Conservation (phyloP, 2,329 filamentous ascomycete species). For the Aspergillus sojae region DNA sequence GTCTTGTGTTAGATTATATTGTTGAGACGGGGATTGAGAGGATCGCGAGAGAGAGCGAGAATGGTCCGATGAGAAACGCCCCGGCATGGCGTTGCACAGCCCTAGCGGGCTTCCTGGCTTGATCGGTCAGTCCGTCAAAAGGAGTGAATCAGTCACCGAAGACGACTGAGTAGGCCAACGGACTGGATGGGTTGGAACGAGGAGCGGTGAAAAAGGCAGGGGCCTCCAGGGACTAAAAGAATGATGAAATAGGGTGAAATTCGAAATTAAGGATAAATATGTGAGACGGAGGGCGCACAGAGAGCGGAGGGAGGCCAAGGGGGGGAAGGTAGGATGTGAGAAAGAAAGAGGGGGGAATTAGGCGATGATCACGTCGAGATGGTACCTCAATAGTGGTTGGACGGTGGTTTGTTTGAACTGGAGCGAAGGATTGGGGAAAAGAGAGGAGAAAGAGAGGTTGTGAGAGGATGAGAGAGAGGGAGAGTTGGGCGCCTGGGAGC, state of each 20-base stretch:
- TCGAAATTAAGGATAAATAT: background rate
- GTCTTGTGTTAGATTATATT: slow-evolving; percentile 25
- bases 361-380: background rate
- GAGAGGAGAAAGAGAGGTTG: slow-evolving; percentile 18
- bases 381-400: slow-evolving; percentile 5
- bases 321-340: background rate
- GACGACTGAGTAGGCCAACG: slow-evolving; percentile 17
- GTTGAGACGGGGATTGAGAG: slow-evolving; percentile 28
- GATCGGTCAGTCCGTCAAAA: slow-evolving; percentile 33
- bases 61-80: slow-evolving; percentile 40
- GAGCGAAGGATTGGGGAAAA: slow-evolving; percentile 11
- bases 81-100: slow-evolving; percentile 44
- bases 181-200: slow-evolving; percentile 10
- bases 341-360: background rate
- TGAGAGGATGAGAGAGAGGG: slow-evolving; percentile 13
- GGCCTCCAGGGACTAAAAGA: slow-evolving; percentile 10
- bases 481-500: slow-evolving; percentile 15
- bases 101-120: slow-evolving; percentile 39
- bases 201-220: slow-evolving; percentile 12
- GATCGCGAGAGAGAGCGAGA: slow-evolving; percentile 39
- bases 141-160: slow-evolving; percentile 23
- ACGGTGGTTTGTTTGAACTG: slow-evolving; percentile 5
- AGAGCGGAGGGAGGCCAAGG: background rate
- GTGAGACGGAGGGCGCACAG: background rate
- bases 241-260: background rate